These are phyloP conservation scores for Prorocentrum cordatum DNA, from an alignment of 169 alveolate species.

Conservation along the genomic window DNA sequence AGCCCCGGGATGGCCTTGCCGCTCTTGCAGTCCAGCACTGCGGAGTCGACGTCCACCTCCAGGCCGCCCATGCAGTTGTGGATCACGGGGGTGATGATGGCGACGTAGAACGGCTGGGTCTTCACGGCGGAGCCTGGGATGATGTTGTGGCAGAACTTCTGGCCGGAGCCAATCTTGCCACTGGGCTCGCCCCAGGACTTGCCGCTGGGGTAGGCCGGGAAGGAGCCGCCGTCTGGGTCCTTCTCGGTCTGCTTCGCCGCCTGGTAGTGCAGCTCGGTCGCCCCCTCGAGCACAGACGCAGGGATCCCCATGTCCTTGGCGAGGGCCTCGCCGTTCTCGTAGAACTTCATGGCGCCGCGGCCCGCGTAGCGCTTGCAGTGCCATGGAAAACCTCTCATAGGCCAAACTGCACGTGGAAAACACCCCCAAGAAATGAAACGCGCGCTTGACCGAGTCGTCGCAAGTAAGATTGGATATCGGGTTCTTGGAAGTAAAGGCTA, in stretches of 20 bases:
- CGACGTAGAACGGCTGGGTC: neutral
- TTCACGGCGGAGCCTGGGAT: conserved; percentile 64
- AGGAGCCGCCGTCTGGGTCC: conserved; percentile 72
- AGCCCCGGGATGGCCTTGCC: conserved; percentile 70
- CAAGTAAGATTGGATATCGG: too few relatives aligned
- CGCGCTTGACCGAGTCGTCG: too few relatives aligned
- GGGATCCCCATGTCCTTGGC: conserved; percentile 23
- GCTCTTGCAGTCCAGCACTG: conserved; percentile 64
- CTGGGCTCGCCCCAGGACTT: conserved; percentile 70
- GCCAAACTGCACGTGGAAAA: too few relatives aligned
- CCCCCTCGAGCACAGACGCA: neutral
- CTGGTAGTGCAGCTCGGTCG: neutral
- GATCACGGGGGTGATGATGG: conserved; percentile 51
- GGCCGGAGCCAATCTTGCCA: conserved; percentile 46
- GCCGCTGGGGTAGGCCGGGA: conserved; percentile 72
- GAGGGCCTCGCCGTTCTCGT: neutral
- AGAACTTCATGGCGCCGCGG: conserved; percentile 15
- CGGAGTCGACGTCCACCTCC: conserved; percentile 50
- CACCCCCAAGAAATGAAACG: too few relatives aligned
- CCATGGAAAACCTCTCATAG: too few relatives aligned
- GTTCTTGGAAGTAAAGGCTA: too few relatives aligned
- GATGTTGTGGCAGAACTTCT: conserved; percentile 72
- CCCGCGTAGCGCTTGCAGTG: conserved; percentile 44
- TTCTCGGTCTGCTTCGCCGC: neutral
- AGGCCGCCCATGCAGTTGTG: conserved; percentile 57